These are phyloP conservation scores for Starmera pachycereana DNA, from an alignment of 805 yeast genomes.

Conservation along the genomic window DNA sequence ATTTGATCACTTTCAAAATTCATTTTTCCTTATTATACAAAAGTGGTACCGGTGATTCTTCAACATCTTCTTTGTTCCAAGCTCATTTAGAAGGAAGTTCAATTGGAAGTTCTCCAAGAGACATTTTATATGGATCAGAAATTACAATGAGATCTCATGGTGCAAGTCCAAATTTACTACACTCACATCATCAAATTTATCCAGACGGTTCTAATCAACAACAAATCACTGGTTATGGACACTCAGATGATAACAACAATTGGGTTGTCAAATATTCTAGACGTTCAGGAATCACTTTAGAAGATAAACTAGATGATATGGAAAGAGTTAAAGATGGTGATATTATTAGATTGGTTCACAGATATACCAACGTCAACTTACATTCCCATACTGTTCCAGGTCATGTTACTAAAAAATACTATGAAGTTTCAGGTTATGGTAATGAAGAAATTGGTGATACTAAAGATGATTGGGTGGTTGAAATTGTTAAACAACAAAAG, in stretches of 20 bases:
- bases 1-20: slow-evolving; percentile 61
- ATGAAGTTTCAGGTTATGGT: slow-evolving; percentile 88
- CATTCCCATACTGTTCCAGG: slow-evolving; percentile 79
- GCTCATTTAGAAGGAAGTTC: slow-evolving; percentile 67
- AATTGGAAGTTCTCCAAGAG: slow-evolving; percentile 59
- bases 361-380: slow-evolving; percentile 58
- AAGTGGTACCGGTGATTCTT: slow-evolving; percentile 90
- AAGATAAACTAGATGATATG: slow-evolving; percentile 15
- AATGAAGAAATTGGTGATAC: slow-evolving; percentile 58
- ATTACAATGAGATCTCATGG: slow-evolving; percentile 53
- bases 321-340: slow-evolving; percentile 46
- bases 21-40: slow-evolving; percentile 70
- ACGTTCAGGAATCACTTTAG: slow-evolving; percentile 17
- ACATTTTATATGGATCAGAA: slow-evolving; percentile 45
- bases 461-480: slow-evolving; percentile 87
- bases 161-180: slow-evolving; percentile 63
- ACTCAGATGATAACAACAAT: slow-evolving; percentile 78
- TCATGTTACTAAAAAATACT: slow-evolving; percentile 53
- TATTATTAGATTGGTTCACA: slow-evolving; percentile 63
- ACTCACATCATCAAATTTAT: slow-evolving; percentile 76
- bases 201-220: slow-evolving; percentile 94
- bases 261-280: slow-evolving; percentile 63
- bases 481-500: slow-evolving; percentile 54
- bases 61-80: slow-evolving; percentile 84
- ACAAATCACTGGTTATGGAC: slow-evolving; percentile 88